phyloP scores from a whole-genome alignment of 805 yeast genomes.

The Candida chilensis region DNA sequence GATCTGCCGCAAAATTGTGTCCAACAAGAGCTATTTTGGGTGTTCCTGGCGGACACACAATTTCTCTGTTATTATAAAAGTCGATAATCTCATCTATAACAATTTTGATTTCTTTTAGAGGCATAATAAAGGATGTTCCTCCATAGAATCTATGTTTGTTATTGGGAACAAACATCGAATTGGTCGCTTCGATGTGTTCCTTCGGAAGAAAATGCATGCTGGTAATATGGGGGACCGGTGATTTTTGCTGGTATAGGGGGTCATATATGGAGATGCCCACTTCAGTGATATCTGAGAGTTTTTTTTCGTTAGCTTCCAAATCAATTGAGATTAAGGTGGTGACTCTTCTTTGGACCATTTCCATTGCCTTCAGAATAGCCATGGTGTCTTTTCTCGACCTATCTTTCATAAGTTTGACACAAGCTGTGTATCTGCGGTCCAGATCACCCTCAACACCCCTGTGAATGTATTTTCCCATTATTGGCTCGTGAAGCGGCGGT shows the following conservation, averaged over 20 bases:
- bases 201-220: slow-evolving; percentile 32
- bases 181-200: slow-evolving; percentile 30
- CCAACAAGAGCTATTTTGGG: slow-evolving; percentile 41
- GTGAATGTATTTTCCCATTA: too few relatives aligned
- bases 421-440: too few relatives aligned
- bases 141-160: slow-evolving; percentile 39
- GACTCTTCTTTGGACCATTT: too few relatives aligned
- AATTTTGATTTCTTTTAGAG: slow-evolving; percentile 20
- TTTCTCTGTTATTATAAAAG: too few relatives aligned
- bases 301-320: slow-evolving; percentile 46
- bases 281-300: slow-evolving; percentile 37
- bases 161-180: slow-evolving; percentile 48
- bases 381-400: too few relatives aligned
- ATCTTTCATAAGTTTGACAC: too few relatives aligned
- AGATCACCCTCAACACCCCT: too few relatives aligned
- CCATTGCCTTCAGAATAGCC: too few relatives aligned
- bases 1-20: slow-evolving; percentile 47
- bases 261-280: slow-evolving; percentile 50
- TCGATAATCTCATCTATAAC: slow-evolving; percentile 21
- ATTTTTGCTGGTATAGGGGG: slow-evolving; percentile 31
- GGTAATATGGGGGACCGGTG: slow-evolving; percentile 28
- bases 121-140: slow-evolving; percentile 35
- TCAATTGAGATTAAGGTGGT: slow-evolving; percentile 39
- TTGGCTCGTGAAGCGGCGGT: too few relatives aligned
- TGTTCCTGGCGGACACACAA: too few relatives aligned